Conservation (phyloP, 2,329 filamentous ascomycete genomes). For the Monosporascus sp. region DNA sequence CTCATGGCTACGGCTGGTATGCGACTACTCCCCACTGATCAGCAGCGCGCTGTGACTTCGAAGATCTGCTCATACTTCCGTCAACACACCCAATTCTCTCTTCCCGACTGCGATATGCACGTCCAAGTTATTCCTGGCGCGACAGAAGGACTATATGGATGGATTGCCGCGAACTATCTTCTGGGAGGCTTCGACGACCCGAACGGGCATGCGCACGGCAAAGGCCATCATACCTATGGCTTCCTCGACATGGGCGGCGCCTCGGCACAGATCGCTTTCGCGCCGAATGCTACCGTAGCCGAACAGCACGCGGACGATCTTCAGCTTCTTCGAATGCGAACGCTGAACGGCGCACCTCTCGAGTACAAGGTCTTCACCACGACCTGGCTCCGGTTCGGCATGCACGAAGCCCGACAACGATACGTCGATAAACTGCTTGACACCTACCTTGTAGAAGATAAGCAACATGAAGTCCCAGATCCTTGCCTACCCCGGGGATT, state of each 20-base stretch:
- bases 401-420: conserved; percentile 80
- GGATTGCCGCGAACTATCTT: conserved; percentile 95
- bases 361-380: conserved; percentile 93
- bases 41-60: conserved; percentile 67
- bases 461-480: conserved; percentile 69
- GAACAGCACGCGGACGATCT: conserved; percentile 85
- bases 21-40: conserved; percentile 69
- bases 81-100: conserved; percentile 68
- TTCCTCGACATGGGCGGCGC: conserved; percentile 98
- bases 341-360: conserved; percentile 66
- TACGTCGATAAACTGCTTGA: conserved; percentile 76
- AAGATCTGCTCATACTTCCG: conserved; percentile 80
- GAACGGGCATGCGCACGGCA: conserved; percentile 70
- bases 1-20: conserved; percentile 94
- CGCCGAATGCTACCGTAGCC: conserved; percentile 86
- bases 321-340: conserved; percentile 79
- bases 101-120: conserved; percentile 85
- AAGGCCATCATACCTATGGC: conserved; percentile 89
- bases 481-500: conserved; percentile 83
- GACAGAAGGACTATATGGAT: conserved; percentile 93
- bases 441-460: conserved; percentile 48
- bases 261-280: conserved; percentile 96
- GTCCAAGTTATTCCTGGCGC: conserved; percentile 94
- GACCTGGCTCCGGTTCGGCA: conserved; percentile 96
- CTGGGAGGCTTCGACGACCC: conserved; percentile 83